Conservation (phyloP, 179 eudicot species). For the Beta macrorhiza region DNA sequence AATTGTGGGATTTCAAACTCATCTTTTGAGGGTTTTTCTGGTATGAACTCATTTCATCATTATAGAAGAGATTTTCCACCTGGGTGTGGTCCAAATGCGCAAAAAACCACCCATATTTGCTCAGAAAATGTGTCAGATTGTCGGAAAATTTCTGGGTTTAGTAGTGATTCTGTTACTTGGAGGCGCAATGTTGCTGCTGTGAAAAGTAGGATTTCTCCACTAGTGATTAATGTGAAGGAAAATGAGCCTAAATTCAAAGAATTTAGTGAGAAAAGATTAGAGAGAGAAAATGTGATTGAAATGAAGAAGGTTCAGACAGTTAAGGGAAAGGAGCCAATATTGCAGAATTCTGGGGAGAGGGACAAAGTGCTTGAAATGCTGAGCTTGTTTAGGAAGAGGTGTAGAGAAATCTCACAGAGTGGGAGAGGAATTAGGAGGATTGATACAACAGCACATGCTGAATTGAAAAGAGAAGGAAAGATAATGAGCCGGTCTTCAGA, state of each 20-base stretch:
- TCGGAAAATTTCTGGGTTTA: neutral
- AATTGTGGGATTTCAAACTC: slow-evolving; percentile 18
- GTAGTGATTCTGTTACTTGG: neutral
- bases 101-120: neutral
- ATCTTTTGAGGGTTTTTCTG: neutral
- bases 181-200: neutral
- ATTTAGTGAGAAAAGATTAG: neutral
- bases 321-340: no score
- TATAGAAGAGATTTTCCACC: slow-evolving; percentile 21
- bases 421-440: slow-evolving; percentile 15
- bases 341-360: neutral
- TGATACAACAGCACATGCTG: slow-evolving; percentile 13
- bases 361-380: neutral
- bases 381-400: slow-evolving; percentile 25
- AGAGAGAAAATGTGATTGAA: neutral
- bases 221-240: neutral
- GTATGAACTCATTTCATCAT: neutral
- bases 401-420: slow-evolving; percentile 14
- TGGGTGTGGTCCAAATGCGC: slow-evolving; percentile 22
- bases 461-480: slow-evolving; percentile 12
- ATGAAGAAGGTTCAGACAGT: neutral
- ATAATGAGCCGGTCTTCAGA: neutral
- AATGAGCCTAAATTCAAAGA: neutral
- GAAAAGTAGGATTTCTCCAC: neutral
- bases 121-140: neutral